Evolutionary conservation across 306 rosid species (phyloP).

Genomic region (Casuarina glauca): DNA sequence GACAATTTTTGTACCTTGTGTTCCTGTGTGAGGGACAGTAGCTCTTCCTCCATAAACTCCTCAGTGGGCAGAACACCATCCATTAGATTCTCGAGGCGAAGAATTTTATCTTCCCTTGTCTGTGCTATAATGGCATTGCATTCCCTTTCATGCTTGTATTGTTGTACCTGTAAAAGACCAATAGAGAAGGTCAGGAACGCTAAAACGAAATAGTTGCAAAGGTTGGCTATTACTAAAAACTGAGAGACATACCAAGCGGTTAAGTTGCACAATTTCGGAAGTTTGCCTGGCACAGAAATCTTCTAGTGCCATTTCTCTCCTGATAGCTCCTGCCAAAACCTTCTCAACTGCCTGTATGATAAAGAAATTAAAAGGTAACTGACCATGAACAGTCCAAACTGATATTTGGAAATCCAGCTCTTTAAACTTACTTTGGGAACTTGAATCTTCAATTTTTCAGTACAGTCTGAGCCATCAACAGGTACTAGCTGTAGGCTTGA

Average conservation of each 20-base stretch:
- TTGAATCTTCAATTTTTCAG: conserved; percentile 69
- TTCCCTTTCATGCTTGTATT: conserved; percentile 89
- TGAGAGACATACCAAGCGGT: conserved; percentile 74
- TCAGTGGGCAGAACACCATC: conserved; percentile 86
- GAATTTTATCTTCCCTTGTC: conserved; percentile 93
- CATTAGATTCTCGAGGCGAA: conserved; percentile 90
- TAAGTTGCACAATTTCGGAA: conserved; percentile 78
- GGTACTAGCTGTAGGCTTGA: conserved; percentile 73
- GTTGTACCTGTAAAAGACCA: conserved; percentile 68
- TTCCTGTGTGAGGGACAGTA: conserved; percentile 64
- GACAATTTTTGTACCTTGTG: conserved; percentile 61
- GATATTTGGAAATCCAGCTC: conserved; percentile 27
- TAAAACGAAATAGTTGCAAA: conserved; percentile 16
- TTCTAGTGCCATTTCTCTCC: conserved; percentile 99
- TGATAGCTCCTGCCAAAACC: conserved; percentile 91
- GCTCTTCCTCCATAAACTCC: conserved; percentile 88
- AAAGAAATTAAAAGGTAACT: conserved; percentile 17
- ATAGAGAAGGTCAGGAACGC: conserved; percentile 35
- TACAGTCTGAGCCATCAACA: conserved; percentile 57
- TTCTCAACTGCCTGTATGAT: conserved; percentile 71
- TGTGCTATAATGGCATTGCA: conserved; percentile 82
- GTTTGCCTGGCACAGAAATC: conserved; percentile 81
- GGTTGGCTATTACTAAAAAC: conserved; percentile 14
- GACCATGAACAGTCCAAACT: conserved; percentile 20
- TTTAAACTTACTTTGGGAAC: conserved; percentile 73